These are phyloP conservation scores for Paecilomyces variotii DNA, from an alignment of 2,329 filamentous ascomycete genomes.

Conservation along the genomic window DNA sequence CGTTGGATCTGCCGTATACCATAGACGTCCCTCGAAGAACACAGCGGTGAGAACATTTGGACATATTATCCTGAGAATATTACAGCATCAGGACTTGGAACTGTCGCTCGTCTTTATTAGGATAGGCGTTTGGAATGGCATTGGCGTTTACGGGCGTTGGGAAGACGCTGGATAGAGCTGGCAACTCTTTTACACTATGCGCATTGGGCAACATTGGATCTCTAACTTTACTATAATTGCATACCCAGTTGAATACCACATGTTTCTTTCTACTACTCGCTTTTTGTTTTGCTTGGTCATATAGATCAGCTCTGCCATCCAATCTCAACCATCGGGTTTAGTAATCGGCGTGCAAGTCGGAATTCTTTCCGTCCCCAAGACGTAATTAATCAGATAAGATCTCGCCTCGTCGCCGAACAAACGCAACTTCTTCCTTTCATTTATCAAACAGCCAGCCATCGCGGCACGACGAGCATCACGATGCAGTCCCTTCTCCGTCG, in stretches of 20 bases:
- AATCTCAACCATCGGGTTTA: constrained; percentile 2
- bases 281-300: background rate
- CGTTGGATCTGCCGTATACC: constrained; percentile 27
- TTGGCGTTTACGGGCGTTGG: background rate
- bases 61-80: background rate
- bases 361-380: constrained; percentile 2
- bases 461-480: background rate
- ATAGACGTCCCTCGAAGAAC: constrained; percentile 15
- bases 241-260: background rate
- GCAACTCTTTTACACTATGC: background rate
- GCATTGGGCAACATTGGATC: background rate
- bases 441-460: background rate
- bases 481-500: constrained; percentile 25
- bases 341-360: constrained; percentile 5
- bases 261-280: background rate
- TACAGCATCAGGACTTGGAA: background rate
- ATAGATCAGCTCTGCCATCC: background rate
- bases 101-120: background rate
- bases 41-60: constrained; percentile 4
- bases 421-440: background rate
- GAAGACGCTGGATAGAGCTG: background rate
- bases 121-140: background rate
- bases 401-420: background rate
- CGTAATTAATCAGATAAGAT: constrained; percentile 3
- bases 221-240: background rate